phyloP scores from a whole-genome alignment of 345 rosid genomes.

The Trapa bicornis region DNA sequence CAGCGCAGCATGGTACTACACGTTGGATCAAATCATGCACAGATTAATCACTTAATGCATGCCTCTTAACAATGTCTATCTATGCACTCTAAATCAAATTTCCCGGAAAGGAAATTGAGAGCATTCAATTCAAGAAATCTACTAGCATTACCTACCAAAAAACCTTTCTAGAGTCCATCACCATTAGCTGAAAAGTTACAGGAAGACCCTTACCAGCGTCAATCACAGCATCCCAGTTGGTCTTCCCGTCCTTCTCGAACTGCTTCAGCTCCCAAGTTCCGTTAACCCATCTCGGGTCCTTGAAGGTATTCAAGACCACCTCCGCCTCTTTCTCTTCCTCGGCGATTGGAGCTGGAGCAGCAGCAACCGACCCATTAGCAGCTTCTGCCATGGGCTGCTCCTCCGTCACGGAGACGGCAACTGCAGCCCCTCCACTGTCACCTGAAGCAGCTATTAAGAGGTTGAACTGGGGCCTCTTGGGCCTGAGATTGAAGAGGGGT shows the following conservation, averaged over 20 bases:
- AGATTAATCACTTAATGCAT: background rate
- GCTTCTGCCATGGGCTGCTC: slow-evolving; percentile 16
- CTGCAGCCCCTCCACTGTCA: slow-evolving; percentile 42
- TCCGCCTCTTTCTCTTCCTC: slow-evolving; percentile 21
- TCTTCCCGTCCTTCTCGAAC: slow-evolving; percentile 49
- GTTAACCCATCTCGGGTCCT: slow-evolving; percentile 62
- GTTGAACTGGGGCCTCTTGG: slow-evolving; percentile 22
- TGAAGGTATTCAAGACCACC: slow-evolving; percentile 30
- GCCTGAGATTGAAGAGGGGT: slow-evolving; percentile 18
- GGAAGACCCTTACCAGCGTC: slow-evolving; percentile 55
- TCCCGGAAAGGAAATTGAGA: too few species aligned
- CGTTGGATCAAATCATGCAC: background rate
- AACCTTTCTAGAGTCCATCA: too few species aligned
- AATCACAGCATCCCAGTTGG: slow-evolving; percentile 86
- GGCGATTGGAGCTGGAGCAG: slow-evolving; percentile 3
- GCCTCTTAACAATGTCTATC: background rate
- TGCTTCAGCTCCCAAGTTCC: slow-evolving; percentile 91
- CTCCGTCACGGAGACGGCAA: slow-evolving; percentile 26
- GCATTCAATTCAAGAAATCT: too few species aligned
- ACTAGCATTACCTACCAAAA: too few species aligned
- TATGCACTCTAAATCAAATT: background rate
- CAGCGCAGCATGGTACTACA: background rate
- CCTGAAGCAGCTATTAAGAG: slow-evolving; percentile 28
- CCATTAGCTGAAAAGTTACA: background rate
- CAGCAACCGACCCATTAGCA: slow-evolving; percentile 11